A percentile compares a stretch with the other conserved stretches of the same genome.
phyloP scores from a whole-genome alignment of 164 flowering plant species.

The Nelumbo lutea region DNA sequence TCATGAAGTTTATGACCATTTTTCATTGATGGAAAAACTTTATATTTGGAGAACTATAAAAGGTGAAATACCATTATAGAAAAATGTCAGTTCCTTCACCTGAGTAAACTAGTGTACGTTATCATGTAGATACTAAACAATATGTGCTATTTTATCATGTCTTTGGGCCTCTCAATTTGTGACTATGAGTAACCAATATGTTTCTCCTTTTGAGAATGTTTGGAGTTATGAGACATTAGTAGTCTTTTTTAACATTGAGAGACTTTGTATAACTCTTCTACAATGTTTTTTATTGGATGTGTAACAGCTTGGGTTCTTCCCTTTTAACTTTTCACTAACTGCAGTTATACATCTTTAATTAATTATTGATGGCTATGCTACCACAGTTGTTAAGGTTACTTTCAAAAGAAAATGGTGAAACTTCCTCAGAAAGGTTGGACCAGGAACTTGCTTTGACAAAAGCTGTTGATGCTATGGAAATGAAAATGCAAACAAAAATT shows the following conservation, averaged over 20 bases:
- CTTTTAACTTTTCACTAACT: not conserved
- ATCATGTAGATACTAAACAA: too few relatives aligned
- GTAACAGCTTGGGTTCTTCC: not conserved
- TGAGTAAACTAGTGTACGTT: too few relatives aligned
- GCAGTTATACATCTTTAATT: too few relatives aligned
- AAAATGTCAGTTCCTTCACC: too few relatives aligned
- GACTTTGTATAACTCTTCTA: not conserved
- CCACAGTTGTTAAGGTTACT: slow-evolving; percentile 72
- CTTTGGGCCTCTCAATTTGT: not conserved
- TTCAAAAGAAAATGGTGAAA: slow-evolving; percentile 52
- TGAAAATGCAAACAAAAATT: slow-evolving; percentile 43
- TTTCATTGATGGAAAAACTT: too few relatives aligned
- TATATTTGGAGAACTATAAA: too few relatives aligned
- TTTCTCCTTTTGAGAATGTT: not conserved
- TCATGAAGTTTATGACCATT: too few relatives aligned
- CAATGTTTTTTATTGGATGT: not conserved
- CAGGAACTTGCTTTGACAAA: slow-evolving; percentile 64
- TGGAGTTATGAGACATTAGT: not conserved
- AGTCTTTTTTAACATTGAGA: not conserved
- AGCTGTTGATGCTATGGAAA: slow-evolving; percentile 60
- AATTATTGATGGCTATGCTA: not conserved
- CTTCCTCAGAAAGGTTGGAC: slow-evolving; percentile 49
- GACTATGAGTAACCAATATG: not conserved
- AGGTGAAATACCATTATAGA: too few relatives aligned
- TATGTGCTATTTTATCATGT: not conserved